Percentiles rank a stretch among this genome's conserved stretches.
phyloP scores from a whole-genome alignment of 805 yeast species.

The Candida xiaguanensis region DNA sequence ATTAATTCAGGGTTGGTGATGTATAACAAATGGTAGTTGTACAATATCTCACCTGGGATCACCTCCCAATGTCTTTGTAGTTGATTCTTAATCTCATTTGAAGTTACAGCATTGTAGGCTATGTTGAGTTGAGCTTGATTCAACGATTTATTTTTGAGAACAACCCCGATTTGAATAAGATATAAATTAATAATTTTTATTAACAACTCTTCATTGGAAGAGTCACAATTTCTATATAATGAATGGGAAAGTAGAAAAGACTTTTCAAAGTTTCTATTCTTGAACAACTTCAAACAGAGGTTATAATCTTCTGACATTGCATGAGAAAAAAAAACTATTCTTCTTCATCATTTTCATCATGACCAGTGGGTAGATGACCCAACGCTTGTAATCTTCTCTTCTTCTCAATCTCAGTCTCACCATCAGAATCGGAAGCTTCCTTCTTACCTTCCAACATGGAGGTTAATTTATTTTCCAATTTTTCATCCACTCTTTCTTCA shows the following conservation, averaged over 20 bases:
- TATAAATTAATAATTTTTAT: conserved; percentile 32
- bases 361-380: conserved; percentile 39
- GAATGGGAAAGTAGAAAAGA: conserved; percentile 26
- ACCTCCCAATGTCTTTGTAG: conserved; percentile 6
- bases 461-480: conserved; percentile 5
- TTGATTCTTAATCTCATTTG: conserved; percentile 8
- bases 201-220: conserved; percentile 24
- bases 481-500: conserved; percentile 4
- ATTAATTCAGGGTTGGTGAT: conserved; percentile 21
- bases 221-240: conserved; percentile 20
- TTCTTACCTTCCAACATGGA: conserved; percentile 3
- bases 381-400: conserved; percentile 59
- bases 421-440: conserved; percentile 19
- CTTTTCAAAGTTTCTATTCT: conserved; percentile 32
- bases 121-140: background rate
- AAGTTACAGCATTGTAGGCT: conserved; percentile 7
- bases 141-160: conserved; percentile 5
- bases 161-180: conserved; percentile 32
- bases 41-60: conserved; percentile 32
- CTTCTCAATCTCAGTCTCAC: conserved; percentile 66
- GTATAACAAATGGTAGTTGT: conserved; percentile 27
- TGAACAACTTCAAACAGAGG: conserved; percentile 35
- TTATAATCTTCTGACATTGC: conserved; percentile 27
- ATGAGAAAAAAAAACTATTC: no score
- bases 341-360: conserved; percentile 49